Evolutionary conservation across 176 grass and related monocot species (phyloP).

Genomic region (Triticum monococcum): DNA sequence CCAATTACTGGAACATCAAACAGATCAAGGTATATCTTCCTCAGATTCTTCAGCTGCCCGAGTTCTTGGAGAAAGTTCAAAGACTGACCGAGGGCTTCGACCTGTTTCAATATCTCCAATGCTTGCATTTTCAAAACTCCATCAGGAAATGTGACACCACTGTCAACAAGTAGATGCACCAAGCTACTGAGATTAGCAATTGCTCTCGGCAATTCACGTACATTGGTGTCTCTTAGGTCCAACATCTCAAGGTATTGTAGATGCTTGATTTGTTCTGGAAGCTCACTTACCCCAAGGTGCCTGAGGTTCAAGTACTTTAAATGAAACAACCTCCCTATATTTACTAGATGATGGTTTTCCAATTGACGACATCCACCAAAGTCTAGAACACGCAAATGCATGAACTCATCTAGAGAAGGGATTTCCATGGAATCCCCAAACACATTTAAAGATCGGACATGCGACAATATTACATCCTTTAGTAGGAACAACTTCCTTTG

Average conservation of each 20-base stretch:
- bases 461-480: no score
- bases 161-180: not conserved
- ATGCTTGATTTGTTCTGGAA: not conserved
- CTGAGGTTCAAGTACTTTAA: constrained; percentile 5
- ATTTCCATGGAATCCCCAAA: no score
- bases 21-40: not conserved
- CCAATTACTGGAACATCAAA: not conserved
- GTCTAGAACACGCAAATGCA: not conserved
- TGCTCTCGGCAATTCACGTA: not conserved
- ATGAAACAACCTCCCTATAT: not conserved
- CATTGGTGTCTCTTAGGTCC: not conserved
- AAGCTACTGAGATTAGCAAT: not conserved
- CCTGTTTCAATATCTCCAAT: not conserved
- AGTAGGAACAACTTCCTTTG: no score
- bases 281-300: not conserved
- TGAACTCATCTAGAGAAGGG: no score
- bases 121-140: not conserved
- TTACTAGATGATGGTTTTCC: not conserved
- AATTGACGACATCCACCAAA: not conserved
- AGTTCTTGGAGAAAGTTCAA: not conserved
- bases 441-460: no score
- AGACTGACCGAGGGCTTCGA: not conserved
- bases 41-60: not conserved
- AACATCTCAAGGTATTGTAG: constrained; percentile 4
- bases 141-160: not conserved